phyloP scores from a whole-genome alignment of 2,329 filamentous ascomycete genomes.

The Stachybotrys chlorohalonatus region DNA sequence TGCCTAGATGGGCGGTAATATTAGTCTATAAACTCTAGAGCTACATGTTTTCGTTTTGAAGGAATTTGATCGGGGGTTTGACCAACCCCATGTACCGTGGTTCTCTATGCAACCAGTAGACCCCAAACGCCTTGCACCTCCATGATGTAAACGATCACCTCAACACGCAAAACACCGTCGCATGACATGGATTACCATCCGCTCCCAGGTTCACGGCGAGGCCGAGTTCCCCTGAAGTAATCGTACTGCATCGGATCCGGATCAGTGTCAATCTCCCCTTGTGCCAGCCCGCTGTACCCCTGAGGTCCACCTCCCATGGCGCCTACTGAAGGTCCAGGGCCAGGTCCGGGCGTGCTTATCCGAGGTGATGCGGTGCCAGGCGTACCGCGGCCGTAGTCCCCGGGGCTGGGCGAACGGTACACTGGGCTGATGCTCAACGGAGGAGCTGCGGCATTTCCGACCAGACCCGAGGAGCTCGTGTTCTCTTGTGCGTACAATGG shows the following conservation, averaged over 20 bases:
- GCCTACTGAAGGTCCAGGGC: constrained; percentile 34
- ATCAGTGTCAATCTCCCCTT: constrained; percentile 32
- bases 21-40: neutral
- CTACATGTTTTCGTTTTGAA: neutral
- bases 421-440: constrained; percentile 24
- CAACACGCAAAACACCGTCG: neutral
- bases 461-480: constrained; percentile 42
- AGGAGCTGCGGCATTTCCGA: constrained; percentile 43
- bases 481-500: constrained; percentile 43
- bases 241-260: constrained; percentile 44
- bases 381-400: neutral
- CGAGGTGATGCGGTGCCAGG: neutral
- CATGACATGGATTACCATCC: constrained; percentile 21
- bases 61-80: neutral
- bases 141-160: neutral
- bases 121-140: neutral
- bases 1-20: too few relatives aligned
- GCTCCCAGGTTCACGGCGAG: constrained; percentile 24
- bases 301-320: constrained; percentile 48
- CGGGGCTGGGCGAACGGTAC: constrained; percentile 9
- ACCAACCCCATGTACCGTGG: neutral
- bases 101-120: constrained; percentile 15
- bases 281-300: constrained; percentile 51
- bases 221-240: constrained; percentile 38
- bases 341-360: constrained; percentile 3